These are phyloP conservation scores for Leishmania major DNA, from an alignment of 208 protist genomes.

Conservation along the genomic window DNA sequence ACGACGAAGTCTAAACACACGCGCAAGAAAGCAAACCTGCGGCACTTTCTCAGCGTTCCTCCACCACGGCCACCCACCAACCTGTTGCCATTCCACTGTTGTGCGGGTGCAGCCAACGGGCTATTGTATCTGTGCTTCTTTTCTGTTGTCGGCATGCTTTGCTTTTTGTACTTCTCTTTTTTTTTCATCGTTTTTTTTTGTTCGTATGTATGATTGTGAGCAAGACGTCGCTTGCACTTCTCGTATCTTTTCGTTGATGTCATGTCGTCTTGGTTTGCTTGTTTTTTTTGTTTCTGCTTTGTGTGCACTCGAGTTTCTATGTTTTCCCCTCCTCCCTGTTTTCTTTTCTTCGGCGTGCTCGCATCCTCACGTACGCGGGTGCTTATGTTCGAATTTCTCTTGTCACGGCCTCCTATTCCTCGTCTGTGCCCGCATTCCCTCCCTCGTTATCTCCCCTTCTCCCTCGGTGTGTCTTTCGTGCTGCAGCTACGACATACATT, in stretches of 20 bases:
- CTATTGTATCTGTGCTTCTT: no score
- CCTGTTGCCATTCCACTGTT: no score
- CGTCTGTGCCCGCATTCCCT: neutral
- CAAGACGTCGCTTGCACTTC: no score
- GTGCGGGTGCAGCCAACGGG: no score
- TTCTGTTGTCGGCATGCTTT: neutral
- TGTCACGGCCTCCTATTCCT: neutral
- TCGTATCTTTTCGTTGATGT: neutral
- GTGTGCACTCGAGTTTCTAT: neutral
- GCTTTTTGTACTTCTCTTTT: constrained; percentile 10
- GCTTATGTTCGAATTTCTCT: neutral
- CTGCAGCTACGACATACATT: neutral
- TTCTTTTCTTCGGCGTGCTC: neutral
- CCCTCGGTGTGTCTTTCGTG: neutral
- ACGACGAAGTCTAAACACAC: neutral
- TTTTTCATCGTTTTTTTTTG: neutral
- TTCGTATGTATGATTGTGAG: neutral
- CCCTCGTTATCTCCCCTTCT: neutral
- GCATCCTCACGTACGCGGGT: neutral
- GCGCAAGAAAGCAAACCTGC: no score
- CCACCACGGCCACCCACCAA: no score
- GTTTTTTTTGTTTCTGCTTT: neutral
- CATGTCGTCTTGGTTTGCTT: neutral
- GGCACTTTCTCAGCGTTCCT: no score
- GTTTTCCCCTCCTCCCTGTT: neutral